Base-by-base conservation (phyloP, 1,284 basidiomycete species). In the Malassezia japonica region DNA sequence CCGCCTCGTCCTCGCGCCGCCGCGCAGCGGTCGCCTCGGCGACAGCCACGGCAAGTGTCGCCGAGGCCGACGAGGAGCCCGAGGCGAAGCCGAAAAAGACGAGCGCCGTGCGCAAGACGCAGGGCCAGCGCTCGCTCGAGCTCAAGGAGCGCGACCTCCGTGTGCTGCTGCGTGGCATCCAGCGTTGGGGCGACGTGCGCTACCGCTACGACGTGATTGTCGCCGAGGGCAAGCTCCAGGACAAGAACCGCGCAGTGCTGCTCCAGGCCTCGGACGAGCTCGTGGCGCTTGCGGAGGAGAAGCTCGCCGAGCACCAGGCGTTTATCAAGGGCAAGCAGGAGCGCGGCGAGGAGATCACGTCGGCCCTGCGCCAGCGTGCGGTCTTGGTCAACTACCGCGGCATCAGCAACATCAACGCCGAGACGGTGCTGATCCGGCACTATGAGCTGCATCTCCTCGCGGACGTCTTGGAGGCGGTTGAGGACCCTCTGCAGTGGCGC, bases 141-240 rank as follows among this genome's bases (percentile, higher is more conserved):
- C 79, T 99, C 57, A 96, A 91, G 74, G 91, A 96, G 74, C 83
- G 92, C 40, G 94, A 99, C 72, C 82, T 96, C 29, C 89, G 94
- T 59, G 89, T 92, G 35, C 80, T 99, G 35, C 88, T 96, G 57
- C 82, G 92, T 59, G 92, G 89, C 70, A 79, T 99, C 62, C 90
- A 95, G 70, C 85, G 90, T 51, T 98, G 92, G 90, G 94, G 94
- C 25, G 92, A 98, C 74, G 88, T 98, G 58, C 82, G 89, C 46
- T 84, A 86, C 64, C 85, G 92, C 40, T 95, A 92, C 75, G 89
- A 95, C 52, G 79, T 85, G 49, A 95, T 98, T 65, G 90, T 92
- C 57, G 78, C 78, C 50, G 92, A 98, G 74, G 81, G 90, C n/a
- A 91, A 90, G 74, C 80, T 98, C 51, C 81, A 85, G 62, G 84